A percentile compares a stretch with the other conserved stretches of the same genome.
These are phyloP conservation scores for Homolaphlyctis polyrhiza DNA, from an alignment of 371 early-diverging fungal species.

Conservation along the genomic window DNA sequence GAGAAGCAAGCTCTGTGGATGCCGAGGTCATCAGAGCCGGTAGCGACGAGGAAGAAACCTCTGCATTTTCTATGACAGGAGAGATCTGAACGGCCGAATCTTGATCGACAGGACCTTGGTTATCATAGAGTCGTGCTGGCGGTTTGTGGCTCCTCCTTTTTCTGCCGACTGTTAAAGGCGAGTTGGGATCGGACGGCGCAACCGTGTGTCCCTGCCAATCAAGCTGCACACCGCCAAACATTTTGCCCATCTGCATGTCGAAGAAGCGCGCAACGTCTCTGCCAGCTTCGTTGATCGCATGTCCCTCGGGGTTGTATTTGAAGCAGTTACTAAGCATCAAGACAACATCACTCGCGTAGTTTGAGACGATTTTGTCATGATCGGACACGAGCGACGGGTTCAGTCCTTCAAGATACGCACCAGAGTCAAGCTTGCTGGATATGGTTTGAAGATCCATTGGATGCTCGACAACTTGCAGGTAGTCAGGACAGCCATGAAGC, in stretches of 20 bases:
- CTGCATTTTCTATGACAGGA: too few relatives aligned
- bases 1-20: too few relatives aligned
- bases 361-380: slow-evolving; percentile 9
- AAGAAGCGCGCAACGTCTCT: slow-evolving; percentile 16
- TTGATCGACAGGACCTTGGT: too few relatives aligned
- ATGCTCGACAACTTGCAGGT: slow-evolving; percentile 62
- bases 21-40: too few relatives aligned
- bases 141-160: background rate
- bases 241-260: slow-evolving; percentile 12
- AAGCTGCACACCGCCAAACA: slow-evolving; percentile 3
- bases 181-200: background rate
- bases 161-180: background rate
- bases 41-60: too few relatives aligned
- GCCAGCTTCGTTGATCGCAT: slow-evolving; percentile 19
- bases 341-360: slow-evolving; percentile 73
- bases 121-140: background rate
- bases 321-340: slow-evolving; percentile 65
- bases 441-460: slow-evolving; percentile 70
- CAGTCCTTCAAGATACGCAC: slow-evolving; percentile 12
- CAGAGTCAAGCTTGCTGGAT: slow-evolving; percentile 45
- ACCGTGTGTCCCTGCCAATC: background rate
- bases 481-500: slow-evolving; percentile 63
- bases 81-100: too few relatives aligned
- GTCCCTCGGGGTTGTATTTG: slow-evolving; percentile 23
- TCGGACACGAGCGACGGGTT: background rate